Conservation (phyloP, 2,329 filamentous ascomycete genomes). For the Trichoderma simmonsii region DNA sequence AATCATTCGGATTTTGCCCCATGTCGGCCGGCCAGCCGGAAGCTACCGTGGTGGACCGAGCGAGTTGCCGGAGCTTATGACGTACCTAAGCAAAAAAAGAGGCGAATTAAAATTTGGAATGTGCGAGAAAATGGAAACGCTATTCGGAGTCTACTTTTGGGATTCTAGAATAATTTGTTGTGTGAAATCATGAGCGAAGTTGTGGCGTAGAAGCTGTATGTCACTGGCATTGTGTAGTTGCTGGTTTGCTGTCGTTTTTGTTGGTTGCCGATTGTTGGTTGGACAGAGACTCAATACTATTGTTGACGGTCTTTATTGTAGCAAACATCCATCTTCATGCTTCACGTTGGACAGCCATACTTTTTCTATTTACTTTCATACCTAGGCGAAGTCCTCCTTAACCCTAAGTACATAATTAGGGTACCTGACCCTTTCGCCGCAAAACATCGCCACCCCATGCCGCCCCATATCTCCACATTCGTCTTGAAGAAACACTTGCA, state of each 20-base stretch:
- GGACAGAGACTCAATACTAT: background rate
- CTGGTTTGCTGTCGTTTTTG: background rate
- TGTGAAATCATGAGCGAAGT: background rate
- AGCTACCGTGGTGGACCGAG: slow-evolving; percentile 6
- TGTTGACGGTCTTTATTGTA: background rate
- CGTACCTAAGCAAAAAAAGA: background rate
- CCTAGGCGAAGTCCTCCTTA: background rate
- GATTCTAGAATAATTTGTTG: background rate
- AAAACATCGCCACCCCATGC: background rate
- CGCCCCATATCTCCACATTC: background rate
- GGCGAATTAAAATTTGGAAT: background rate
- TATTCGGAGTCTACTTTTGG: background rate
- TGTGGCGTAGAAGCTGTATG: background rate
- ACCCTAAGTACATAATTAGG: background rate
- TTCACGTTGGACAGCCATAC: background rate
- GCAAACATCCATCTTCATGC: background rate
- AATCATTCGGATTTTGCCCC: slow-evolving; percentile 6
- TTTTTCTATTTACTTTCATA: background rate
- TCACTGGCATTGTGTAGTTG: background rate
- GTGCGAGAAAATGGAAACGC: background rate
- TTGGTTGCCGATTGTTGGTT: background rate
- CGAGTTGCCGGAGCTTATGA: background rate
- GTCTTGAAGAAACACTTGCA: background rate
- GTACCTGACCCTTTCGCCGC: background rate
- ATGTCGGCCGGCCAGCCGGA: slow-evolving; percentile 12